Evolutionary conservation across 441 rosid species (phyloP).

Genomic region (Croton laevigatus): DNA sequence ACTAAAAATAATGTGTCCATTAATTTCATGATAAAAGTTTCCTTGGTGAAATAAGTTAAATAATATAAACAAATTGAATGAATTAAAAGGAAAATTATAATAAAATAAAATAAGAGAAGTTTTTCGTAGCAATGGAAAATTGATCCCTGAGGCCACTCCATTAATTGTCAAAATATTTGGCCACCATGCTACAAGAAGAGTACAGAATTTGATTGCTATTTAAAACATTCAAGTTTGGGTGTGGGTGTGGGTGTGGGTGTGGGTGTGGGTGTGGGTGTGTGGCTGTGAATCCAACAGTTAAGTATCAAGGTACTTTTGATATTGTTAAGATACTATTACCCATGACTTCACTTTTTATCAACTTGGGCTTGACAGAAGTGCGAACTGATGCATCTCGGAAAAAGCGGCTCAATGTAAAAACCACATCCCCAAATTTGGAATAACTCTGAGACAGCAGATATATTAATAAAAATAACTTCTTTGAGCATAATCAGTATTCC

Average conservation of each 20-base stretch:
- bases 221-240: too few relatives aligned
- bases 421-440: slow-evolving; percentile 78
- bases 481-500: slow-evolving; percentile 15
- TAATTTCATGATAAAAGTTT: too few relatives aligned
- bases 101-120: too few relatives aligned
- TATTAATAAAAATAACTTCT: slow-evolving; percentile 21
- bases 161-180: too few relatives aligned
- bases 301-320: background rate
- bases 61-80: too few relatives aligned
- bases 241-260: background rate
- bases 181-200: too few relatives aligned
- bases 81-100: too few relatives aligned
- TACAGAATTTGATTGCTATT: too few relatives aligned
- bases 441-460: slow-evolving; percentile 58
- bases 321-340: slow-evolving; percentile 42
- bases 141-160: too few relatives aligned
- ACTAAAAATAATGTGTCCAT: too few relatives aligned
- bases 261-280: background rate
- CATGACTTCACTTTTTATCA: slow-evolving; percentile 33
- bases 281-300: background rate
- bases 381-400: slow-evolving; percentile 58
- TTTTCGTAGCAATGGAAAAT: too few relatives aligned
- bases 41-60: too few relatives aligned
- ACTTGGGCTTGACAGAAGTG: slow-evolving; percentile 35
- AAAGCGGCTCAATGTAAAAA: slow-evolving; percentile 79